phyloP scores from a whole-genome alignment of 208 protist species.

The Leishmania martiniquensis region DNA sequence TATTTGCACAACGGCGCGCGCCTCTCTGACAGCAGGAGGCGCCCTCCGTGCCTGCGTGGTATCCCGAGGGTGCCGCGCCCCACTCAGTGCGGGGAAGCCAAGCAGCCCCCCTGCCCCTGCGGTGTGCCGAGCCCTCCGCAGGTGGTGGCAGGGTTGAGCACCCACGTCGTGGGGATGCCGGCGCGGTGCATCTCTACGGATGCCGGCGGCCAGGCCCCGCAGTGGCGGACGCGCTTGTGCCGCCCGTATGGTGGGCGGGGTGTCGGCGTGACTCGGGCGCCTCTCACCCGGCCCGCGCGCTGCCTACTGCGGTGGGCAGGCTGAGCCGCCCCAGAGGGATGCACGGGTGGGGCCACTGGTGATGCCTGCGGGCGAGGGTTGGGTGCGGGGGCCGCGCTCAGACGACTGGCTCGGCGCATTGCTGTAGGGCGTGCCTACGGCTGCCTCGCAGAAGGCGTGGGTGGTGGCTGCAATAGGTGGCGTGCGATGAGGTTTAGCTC shows the following conservation, averaged over 20 bases:
- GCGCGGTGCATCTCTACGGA: not conserved
- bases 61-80: not conserved
- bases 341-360: no score
- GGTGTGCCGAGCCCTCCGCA: not conserved
- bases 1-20: not conserved
- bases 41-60: not conserved
- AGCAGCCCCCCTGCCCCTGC: not conserved
- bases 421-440: no score
- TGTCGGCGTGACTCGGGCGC: not conserved
- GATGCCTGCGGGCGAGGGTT: no score
- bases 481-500: no score
- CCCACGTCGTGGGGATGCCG: not conserved
- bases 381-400: no score
- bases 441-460: no score
- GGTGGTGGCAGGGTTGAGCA: not conserved
- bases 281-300: not conserved
- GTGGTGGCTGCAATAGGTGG: no score
- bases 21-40: not conserved
- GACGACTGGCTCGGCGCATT: no score
- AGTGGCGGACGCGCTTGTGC: not conserved
- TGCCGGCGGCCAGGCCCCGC: not conserved
- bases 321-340: not conserved
- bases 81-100: not conserved
- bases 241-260: not conserved
- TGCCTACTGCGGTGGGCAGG: not conserved